Evolutionary conservation across 31 red algal genomes (phyloP).

Genomic region (Asparagopsis taxiformis): DNA sequence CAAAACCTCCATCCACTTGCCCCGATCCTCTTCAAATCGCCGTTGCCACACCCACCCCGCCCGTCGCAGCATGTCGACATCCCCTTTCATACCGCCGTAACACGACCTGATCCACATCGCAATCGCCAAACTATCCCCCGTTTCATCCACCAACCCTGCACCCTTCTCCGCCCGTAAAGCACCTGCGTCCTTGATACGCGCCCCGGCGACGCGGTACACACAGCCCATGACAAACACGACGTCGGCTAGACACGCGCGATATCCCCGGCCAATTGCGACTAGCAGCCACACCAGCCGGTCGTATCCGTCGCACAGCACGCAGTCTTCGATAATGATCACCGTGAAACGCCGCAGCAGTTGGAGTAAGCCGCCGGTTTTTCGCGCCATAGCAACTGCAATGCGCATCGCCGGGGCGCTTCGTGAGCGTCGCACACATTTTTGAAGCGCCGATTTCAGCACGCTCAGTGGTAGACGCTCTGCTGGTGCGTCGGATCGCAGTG

Average conservation of each 20-base stretch:
- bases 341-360: conserved; percentile 7
- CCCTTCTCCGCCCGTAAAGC: no score
- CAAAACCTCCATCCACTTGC: no score
- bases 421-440: conserved; percentile 1
- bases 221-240: neutral
- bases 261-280: neutral
- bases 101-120: conserved; percentile 3
- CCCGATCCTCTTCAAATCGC: neutral
- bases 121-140: no score
- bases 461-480: neutral
- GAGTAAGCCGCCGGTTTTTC: neutral
- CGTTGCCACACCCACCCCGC: neutral
- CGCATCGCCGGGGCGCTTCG: neutral
- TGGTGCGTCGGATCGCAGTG: no score
- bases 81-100: conserved; percentile 19
- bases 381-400: neutral
- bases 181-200: neutral
- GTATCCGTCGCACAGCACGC: neutral
- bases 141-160: no score
- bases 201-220: neutral
- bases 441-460: conserved; percentile 5
- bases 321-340: conserved; percentile 7
- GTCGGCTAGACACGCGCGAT: neutral
- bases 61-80: conserved; percentile 3
- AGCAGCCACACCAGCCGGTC: conserved; percentile 6